Base-by-base conservation (phyloP, 108 stramenopile species). In the Cyclotella choctawhatcheeana region DNA sequence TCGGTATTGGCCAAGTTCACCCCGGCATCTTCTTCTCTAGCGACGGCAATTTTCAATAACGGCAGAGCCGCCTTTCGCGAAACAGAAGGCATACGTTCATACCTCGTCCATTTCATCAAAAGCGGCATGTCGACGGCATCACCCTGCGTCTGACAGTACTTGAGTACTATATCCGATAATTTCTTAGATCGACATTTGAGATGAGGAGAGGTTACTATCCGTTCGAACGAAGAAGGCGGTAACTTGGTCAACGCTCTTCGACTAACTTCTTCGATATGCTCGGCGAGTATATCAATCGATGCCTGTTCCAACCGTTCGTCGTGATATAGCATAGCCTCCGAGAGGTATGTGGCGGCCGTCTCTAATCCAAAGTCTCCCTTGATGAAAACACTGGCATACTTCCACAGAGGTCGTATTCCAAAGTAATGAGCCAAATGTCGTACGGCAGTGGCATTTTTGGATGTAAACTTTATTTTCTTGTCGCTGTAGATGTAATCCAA, bases 371-470 rank as follows among this genome's bases (percentile, higher is more conserved):
- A 73, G 44, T 84, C 81, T 6, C 61, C 70, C 29, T 59, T 64
- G 52, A 84, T 78, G 32, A 78, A 84, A 14, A 56, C 71, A 18
- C 72, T 70, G 33, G 80, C 80, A 21, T 44, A 50, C 52, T 81
- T 77, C 73, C 76, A 84, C 5, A 84, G 66, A 33, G 80, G 52
- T 10, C 75, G 59, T 16, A 84, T 78, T 8, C 76, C 80, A 71
- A 84, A 84, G 37, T 80, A 84, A 74, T 63, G 67, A n/a, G 84
- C 76, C 31, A 84, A 54, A 44, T 81, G 75, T 3, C 84, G 76
- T 24, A 84, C 44, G 3, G 84, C 84, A 0, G 80, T 76, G 18
- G 84, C 80, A 30, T 76, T 76, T 22, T 69, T 60, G 1, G 84
- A 77, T 3, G 56, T 74, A 40, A 78, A 77, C 32, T 81, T 76